Evolutionary conservation across 1,139 yeast species (phyloP).

Genomic region (Geotrichum carabidarum): DNA sequence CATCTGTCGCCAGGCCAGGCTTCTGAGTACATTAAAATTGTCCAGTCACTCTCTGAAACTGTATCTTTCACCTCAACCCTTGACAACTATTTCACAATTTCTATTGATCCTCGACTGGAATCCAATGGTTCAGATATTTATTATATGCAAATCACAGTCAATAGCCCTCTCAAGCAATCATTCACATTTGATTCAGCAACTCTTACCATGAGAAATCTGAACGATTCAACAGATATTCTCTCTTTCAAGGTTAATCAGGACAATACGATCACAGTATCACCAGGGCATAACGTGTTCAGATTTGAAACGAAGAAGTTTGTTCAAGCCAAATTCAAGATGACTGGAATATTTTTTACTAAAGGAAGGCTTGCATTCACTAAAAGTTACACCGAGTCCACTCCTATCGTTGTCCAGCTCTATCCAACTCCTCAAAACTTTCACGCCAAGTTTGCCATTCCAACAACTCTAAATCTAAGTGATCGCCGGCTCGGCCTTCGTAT

Average conservation of each 20-base stretch:
- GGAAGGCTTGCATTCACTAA: conserved; percentile 29
- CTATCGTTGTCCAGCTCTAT: conserved; percentile 24
- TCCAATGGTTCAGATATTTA: conserved; percentile 13
- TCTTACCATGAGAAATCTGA: conserved; percentile 16
- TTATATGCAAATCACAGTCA: conserved; percentile 16
- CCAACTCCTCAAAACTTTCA: conserved; percentile 25
- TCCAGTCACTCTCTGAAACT: conserved; percentile 20
- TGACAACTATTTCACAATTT: conserved; percentile 15
- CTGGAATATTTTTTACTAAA: conserved; percentile 25
- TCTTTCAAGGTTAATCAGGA: conserved; percentile 11
- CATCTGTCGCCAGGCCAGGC: conserved; percentile 22
- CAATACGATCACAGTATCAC: neutral
- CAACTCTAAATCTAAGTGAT: conserved; percentile 22
- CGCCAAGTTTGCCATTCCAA: conserved; percentile 24
- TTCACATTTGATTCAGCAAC: conserved; percentile 18
- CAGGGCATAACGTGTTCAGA: conserved; percentile 10
- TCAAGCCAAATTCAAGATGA: conserved; percentile 31
- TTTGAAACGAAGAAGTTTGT: conserved; percentile 27
- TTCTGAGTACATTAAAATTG: conserved; percentile 22
- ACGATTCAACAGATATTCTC: conserved; percentile 16
- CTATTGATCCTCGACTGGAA: conserved; percentile 14
- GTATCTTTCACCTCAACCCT: conserved; percentile 15
- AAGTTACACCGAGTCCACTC: conserved; percentile 23
- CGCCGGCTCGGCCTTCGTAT: conserved; percentile 24
- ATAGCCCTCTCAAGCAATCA: conserved; percentile 16